Evolutionary conservation across 164 flowering plant genomes (phyloP), one percentile per base, ranked within the genome.

Genomic region (Chimonanthus salicifolius): DNA sequence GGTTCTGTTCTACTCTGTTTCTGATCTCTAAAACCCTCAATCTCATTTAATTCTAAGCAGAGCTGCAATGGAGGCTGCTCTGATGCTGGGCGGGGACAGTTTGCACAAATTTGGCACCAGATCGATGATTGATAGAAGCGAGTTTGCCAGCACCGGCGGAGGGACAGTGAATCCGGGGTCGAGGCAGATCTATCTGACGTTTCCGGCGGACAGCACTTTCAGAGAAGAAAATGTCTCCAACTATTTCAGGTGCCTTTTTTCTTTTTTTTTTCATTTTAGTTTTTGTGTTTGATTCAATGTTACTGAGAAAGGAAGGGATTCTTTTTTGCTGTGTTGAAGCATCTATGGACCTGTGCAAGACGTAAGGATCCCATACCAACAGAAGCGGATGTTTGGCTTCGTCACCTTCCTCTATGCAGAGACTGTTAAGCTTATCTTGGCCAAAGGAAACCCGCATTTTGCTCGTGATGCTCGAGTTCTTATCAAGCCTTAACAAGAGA

Each of bases 401-500:
- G 99, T 95, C 4, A 89, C 98, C 6, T 95, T 93, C 76, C 87
- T 93, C 21, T 87, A 86, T 71, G 82, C 98, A 0, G 99, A 95
- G 78, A 95, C 98, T 18, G 99, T 95, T 79, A 93, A 92, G 84
- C 81, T 89, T 69, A 93, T 95, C 49, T 77, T 95, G 64, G 97
- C 96, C 3, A 93, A 92, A 80, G 99, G 99, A 48, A 95, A 95
- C 75, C 99, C 99, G 4, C 99, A 95, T 83, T 95, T 92, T 74
- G 94, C 93, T 0, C 93, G 99, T 43, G 99, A 95, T 70, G 93
- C 98, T 15, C 92, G 98, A 0, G 99, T 95, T 70, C 99, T 95
- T 43, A 97, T 95, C 33, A 95, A 95, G 85, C 99, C 99, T 51
- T 95, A n/a, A 95, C 85, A 95, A 95, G 88, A 98, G 93, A 82